Evolutionary conservation across 2,329 filamentous ascomycete species (phyloP).

Genomic region (Epichloe brachyelytri): DNA sequence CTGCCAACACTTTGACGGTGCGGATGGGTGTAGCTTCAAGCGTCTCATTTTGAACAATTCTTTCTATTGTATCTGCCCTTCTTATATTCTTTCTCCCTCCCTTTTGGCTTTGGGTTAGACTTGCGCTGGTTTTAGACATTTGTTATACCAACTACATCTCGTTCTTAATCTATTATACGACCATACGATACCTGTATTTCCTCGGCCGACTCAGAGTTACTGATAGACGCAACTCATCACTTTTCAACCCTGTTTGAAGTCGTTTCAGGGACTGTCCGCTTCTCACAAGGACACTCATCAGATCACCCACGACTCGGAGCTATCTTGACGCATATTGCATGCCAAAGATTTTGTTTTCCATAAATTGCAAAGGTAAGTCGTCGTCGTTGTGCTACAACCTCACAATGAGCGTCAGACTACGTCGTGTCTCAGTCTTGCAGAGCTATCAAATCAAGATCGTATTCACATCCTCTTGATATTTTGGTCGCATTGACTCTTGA

Average conservation of each 20-base stretch:
- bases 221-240: constrained; percentile 3
- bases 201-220: constrained; percentile 10
- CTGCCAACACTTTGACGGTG: constrained; percentile 8
- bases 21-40: constrained; percentile 14
- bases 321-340: constrained; percentile 17
- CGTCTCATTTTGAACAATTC: constrained; percentile 1
- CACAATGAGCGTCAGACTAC: background rate
- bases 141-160: constrained; percentile 11
- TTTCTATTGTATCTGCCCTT: constrained; percentile 3
- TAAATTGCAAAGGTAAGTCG: background rate
- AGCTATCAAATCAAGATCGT: too few relatives aligned
- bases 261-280: background rate
- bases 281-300: background rate
- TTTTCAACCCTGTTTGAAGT: background rate
- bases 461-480: background rate
- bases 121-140: constrained; percentile 25
- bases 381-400: background rate
- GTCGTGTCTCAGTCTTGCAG: background rate
- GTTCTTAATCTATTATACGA: constrained; percentile 9
- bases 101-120: constrained; percentile 24
- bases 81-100: constrained; percentile 13
- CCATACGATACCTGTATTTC: constrained; percentile 10
- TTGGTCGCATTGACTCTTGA: background rate
- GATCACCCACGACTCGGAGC: constrained; percentile 10
- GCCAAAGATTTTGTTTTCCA: constrained; percentile 11